A percentile compares a stretch with the other conserved stretches of the same genome.
phyloP scores from a whole-genome alignment of 2,329 filamentous ascomycete species.

The Aspergillus sp. region DNA sequence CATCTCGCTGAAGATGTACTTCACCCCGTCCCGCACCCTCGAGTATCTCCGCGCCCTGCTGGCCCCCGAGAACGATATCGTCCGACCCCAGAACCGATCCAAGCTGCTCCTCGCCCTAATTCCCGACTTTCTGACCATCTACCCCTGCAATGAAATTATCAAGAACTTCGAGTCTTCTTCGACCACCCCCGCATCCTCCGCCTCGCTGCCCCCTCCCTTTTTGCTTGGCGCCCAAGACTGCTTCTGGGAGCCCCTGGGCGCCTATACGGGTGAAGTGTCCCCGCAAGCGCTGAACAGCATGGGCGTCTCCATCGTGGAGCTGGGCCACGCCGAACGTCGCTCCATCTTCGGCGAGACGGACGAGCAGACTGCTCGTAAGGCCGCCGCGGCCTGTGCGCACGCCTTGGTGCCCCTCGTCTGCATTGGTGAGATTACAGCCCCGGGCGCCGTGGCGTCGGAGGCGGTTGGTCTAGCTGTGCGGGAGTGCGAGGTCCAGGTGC shows the following conservation, averaged over 20 bases:
- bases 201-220: conserved; percentile 48
- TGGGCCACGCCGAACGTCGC: conserved; percentile 78
- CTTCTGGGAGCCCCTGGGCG: conserved; percentile 67
- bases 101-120: conserved; percentile 72
- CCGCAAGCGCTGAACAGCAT: conserved; percentile 65
- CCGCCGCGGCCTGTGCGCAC: conserved; percentile 64
- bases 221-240: conserved; percentile 74
- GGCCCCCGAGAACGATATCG: conserved; percentile 46
- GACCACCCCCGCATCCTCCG: conserved; percentile 13
- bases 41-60: conserved; percentile 55
- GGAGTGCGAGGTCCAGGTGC: conserved; percentile 67
- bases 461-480: conserved; percentile 59
- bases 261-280: conserved; percentile 77
- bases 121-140: conserved; percentile 72
- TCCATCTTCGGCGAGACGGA: conserved; percentile 75
- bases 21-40: conserved; percentile 50
- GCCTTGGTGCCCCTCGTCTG: conserved; percentile 77
- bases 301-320: conserved; percentile 70
- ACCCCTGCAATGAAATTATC: conserved; percentile 44
- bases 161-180: conserved; percentile 28
- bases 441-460: conserved; percentile 46
- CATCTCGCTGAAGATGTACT: conserved; percentile 43
- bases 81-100: conserved; percentile 43
- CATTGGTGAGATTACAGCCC: conserved; percentile 66
- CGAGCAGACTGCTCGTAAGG: conserved; percentile 65